Evolutionary conservation across 2,329 filamentous ascomycete genomes (phyloP).

Genomic region (Gnomoniopsis sp.): DNA sequence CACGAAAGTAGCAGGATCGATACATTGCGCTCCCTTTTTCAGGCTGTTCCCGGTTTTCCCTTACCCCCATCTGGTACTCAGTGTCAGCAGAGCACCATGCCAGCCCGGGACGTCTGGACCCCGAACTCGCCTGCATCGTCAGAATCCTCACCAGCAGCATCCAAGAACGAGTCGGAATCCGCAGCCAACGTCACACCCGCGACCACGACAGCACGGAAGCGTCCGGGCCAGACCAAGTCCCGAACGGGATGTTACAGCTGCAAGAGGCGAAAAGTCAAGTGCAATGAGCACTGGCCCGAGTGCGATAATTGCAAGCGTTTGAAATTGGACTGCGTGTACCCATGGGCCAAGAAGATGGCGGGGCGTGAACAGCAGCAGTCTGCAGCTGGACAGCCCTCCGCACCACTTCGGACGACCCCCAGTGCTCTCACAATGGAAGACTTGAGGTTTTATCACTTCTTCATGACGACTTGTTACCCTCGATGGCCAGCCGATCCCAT

Average conservation of each 20-base stretch:
- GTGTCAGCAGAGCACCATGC: background rate
- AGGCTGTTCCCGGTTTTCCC: too few species aligned
- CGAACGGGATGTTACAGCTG: slow-evolving; percentile 36
- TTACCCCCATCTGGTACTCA: too few species aligned
- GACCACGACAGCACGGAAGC: background rate
- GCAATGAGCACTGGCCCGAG: slow-evolving; percentile 32
- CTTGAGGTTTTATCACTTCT: slow-evolving; percentile 52
- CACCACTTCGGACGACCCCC: slow-evolving; percentile 14
- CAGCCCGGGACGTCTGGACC: background rate
- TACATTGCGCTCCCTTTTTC: too few species aligned
- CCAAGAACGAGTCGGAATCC: background rate
- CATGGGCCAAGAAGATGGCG: slow-evolving; percentile 19
- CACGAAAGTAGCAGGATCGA: too few species aligned
- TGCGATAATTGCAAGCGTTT: slow-evolving; percentile 35
- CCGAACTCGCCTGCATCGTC: background rate
- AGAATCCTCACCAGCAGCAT: background rate
- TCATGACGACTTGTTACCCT: slow-evolving; percentile 22
- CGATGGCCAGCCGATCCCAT: background rate
- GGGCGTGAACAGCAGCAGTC: background rate
- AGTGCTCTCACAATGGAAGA: slow-evolving; percentile 38
- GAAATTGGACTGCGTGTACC: slow-evolving; percentile 34
- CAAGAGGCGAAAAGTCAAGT: slow-evolving; percentile 44
- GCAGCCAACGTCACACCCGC: too few species aligned
- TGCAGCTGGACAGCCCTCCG: slow-evolving; percentile 13
- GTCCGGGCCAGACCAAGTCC: slow-evolving; percentile 34